Evolutionary conservation across 2,329 filamentous ascomycete genomes (phyloP).

Genomic region (Elsinoe arachidis): DNA sequence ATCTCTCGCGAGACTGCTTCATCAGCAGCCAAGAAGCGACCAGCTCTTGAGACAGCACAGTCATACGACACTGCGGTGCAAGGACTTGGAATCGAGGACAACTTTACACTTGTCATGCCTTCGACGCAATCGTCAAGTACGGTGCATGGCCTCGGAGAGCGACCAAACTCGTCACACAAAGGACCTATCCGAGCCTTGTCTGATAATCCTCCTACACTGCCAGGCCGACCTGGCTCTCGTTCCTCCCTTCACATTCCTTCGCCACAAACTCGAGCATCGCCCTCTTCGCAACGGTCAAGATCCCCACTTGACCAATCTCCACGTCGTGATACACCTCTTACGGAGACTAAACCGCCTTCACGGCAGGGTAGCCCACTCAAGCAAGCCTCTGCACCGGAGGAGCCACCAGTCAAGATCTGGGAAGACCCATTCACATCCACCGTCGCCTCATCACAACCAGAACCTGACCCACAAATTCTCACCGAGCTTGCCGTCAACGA

Average conservation of each 20-base stretch:
- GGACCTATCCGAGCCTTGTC: slow-evolving; percentile 28
- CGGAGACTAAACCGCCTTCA: slow-evolving; percentile 12
- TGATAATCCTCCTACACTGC: slow-evolving; percentile 21
- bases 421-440: slow-evolving; percentile 44
- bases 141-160: slow-evolving; percentile 22
- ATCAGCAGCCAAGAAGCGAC: slow-evolving; percentile 19
- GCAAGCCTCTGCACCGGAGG: slow-evolving; percentile 25
- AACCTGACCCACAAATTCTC: slow-evolving; percentile 35
- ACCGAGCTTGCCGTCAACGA: slow-evolving; percentile 45
- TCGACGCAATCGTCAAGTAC: slow-evolving; percentile 21
- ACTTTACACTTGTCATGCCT: slow-evolving; percentile 45
- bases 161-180: slow-evolving; percentile 16
- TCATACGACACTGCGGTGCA: slow-evolving; percentile 33
- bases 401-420: slow-evolving; percentile 42
- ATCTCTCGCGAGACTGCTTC: slow-evolving; percentile 23
- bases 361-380: slow-evolving; percentile 22
- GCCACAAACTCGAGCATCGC: slow-evolving; percentile 18
- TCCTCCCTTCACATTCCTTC: slow-evolving; percentile 7
- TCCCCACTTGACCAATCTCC: slow-evolving; percentile 11
- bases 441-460: slow-evolving; percentile 21
- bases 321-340: slow-evolving; percentile 11
- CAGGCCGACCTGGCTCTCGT: neutral
- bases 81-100: slow-evolving; percentile 34
- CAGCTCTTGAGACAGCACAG: slow-evolving; percentile 31
- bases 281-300: neutral